Conservation (phyloP, 352 stramenopile species). For the Phytophthora podocarpi region DNA sequence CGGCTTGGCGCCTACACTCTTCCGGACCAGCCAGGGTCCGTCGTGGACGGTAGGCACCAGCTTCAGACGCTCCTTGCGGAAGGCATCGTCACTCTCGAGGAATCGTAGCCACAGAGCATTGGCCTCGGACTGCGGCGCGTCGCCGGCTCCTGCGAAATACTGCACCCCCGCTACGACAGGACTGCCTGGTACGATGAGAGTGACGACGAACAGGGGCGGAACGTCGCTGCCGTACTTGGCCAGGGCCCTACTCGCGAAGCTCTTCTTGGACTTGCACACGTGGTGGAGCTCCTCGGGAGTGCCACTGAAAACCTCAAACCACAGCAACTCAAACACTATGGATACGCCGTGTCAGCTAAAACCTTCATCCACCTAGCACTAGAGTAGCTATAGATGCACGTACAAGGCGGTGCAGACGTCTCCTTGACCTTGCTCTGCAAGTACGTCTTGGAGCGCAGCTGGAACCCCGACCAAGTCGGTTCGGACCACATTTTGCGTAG, state of each 20-base stretch:
- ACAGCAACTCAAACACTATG: conserved; percentile 86
- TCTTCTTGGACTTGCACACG: conserved; percentile 69
- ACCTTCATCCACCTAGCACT: no score
- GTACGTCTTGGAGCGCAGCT: conserved; percentile 78
- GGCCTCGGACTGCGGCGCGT: conserved; percentile 31
- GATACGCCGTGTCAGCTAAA: background rate
- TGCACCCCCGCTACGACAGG: conserved; percentile 74
- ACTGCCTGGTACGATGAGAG: conserved; percentile 69
- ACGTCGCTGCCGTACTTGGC: conserved; percentile 71
- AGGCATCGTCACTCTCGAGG: conserved; percentile 61
- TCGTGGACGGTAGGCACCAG: conserved; percentile 81
- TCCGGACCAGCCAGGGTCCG: conserved; percentile 82
- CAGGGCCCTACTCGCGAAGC: conserved; percentile 65
- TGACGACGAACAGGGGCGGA: conserved; percentile 77
- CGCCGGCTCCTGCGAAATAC: conserved; percentile 69
- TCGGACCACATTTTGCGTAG: conserved; percentile 81
- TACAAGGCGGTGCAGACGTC: conserved; percentile 65
- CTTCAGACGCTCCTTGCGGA: conserved; percentile 79
- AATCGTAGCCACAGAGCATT: conserved; percentile 69
- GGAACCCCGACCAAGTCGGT: conserved; percentile 61
- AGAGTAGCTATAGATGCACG: conserved; percentile 11
- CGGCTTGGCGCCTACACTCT: conserved; percentile 79
- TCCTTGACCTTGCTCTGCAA: conserved; percentile 68
- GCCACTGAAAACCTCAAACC: conserved; percentile 82
- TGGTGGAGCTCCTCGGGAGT: conserved; percentile 71